A percentile compares a stretch with the other conserved stretches of the same genome.
These are phyloP conservation scores for Vanrija sp. DNA, from an alignment of 1,284 basidiomycete species.

Conservation along the genomic window DNA sequence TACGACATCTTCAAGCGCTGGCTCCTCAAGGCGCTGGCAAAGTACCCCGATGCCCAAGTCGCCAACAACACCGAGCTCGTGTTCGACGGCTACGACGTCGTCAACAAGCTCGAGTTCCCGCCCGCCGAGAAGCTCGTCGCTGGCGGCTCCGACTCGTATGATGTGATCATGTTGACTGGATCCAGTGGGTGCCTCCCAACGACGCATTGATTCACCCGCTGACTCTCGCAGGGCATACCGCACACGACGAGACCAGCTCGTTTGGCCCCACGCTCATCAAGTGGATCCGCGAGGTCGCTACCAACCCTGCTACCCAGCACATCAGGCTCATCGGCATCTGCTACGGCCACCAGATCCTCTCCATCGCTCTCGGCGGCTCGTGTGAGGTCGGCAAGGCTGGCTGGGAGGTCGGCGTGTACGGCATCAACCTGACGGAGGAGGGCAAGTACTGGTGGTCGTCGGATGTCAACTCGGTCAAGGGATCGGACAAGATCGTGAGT, in stretches of 20 bases:
- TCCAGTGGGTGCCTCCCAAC: slow-evolving; percentile 49
- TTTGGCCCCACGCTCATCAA: slow-evolving; percentile 36
- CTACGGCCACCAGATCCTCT: slow-evolving; percentile 56
- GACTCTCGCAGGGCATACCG: slow-evolving; percentile 35
- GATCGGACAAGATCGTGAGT: slow-evolving; percentile 40
- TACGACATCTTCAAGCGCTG: slow-evolving; percentile 47
- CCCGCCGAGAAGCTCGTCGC: slow-evolving; percentile 43
- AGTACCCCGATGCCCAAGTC: slow-evolving; percentile 30
- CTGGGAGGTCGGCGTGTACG: slow-evolving; percentile 54
- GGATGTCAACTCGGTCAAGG: slow-evolving; percentile 35
- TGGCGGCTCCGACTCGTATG: slow-evolving; percentile 38
- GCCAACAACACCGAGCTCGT: slow-evolving; percentile 37
- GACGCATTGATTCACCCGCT: background rate
- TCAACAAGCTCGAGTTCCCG: slow-evolving; percentile 50
- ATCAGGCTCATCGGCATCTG: slow-evolving; percentile 50
- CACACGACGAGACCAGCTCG: slow-evolving; percentile 31
- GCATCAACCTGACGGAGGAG: slow-evolving; percentile 47
- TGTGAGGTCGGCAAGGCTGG: slow-evolving; percentile 50
- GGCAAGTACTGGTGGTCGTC: slow-evolving; percentile 48
- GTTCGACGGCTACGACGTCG: slow-evolving; percentile 54
- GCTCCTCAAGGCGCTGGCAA: slow-evolving; percentile 37
- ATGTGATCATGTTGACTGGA: slow-evolving; percentile 55
- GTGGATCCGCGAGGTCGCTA: slow-evolving; percentile 33
- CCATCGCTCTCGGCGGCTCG: slow-evolving; percentile 51
- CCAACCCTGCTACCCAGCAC: slow-evolving; percentile 24